These are phyloP conservation scores for Trypanosoma brucei DNA, from an alignment of 208 protist genomes.

Conservation along the genomic window DNA sequence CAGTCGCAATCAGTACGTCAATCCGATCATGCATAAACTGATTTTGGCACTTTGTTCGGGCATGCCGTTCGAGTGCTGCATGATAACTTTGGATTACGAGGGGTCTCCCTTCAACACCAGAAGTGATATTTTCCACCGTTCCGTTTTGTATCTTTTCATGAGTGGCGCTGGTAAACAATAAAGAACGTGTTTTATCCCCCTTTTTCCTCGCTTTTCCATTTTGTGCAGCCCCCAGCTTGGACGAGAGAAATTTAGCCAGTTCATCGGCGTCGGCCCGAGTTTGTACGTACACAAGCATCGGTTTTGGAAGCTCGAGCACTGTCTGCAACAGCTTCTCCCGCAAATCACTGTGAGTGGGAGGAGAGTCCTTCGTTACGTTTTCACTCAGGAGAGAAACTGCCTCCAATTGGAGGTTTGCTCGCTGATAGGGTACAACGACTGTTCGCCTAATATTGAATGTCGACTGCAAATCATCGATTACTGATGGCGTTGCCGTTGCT, in stretches of 20 bases:
- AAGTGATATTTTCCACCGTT: not conserved
- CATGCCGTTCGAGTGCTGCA: conserved; percentile 42
- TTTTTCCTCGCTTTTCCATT: conserved; percentile 1
- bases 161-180: conserved; percentile 27
- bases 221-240: conserved; percentile 27
- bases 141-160: conserved; percentile 14
- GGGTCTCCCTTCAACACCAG: not conserved
- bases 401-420: conserved; percentile 62
- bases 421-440: conserved; percentile 33
- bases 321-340: conserved; percentile 60
- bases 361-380: conserved; percentile 5
- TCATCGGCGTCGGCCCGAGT: conserved; percentile 77
- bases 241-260: conserved; percentile 41
- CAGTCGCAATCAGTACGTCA: conserved; percentile 93
- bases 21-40: conserved; percentile 84
- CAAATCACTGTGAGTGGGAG: conserved; percentile 35
- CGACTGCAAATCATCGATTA: conserved; percentile 71
- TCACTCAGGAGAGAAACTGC: conserved; percentile 21
- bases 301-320: conserved; percentile 63
- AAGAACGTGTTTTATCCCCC: conserved; percentile 4
- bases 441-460: conserved; percentile 65
- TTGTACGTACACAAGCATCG: conserved; percentile 87
- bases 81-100: conserved; percentile 77
- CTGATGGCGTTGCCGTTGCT: conserved; percentile 69
- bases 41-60: conserved; percentile 66